These are phyloP conservation scores for Hibiscus trionum DNA, from an alignment of 345 rosid genomes.

Conservation along the genomic window DNA sequence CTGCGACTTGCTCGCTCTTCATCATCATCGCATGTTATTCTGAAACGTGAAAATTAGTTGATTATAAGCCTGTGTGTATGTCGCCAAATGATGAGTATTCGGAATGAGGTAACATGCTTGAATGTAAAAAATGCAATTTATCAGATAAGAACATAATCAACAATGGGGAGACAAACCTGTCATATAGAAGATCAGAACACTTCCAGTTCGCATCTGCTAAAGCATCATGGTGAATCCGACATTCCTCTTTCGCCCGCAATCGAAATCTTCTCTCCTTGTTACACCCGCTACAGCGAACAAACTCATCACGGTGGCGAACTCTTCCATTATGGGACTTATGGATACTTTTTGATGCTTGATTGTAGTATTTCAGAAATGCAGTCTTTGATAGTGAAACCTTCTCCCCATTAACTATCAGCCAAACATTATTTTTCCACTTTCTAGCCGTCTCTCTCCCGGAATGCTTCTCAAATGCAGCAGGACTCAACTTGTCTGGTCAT, in stretches of 20 bases:
- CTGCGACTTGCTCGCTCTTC: background rate
- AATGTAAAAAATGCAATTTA: background rate
- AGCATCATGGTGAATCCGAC: constrained; percentile 81
- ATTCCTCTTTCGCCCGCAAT: constrained; percentile 64
- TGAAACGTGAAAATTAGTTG: background rate
- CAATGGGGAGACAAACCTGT: constrained; percentile 43
- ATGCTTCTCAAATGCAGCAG: constrained; percentile 99
- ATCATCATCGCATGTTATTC: background rate
- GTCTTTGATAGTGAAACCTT: constrained; percentile 92
- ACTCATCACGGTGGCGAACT: constrained; percentile 78
- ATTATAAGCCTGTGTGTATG: background rate
- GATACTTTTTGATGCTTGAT: constrained; percentile 52
- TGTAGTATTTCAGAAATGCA: constrained; percentile 76
- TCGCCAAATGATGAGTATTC: background rate
- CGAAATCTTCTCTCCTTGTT: constrained; percentile 84
- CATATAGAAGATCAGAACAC: constrained; percentile 63
- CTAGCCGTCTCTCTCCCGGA: constrained; percentile 98
- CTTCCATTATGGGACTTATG: constrained; percentile 56
- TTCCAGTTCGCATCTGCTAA: constrained; percentile 65
- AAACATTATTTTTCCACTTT: constrained; percentile 97
- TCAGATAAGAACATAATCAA: background rate
- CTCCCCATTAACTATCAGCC: constrained; percentile 86
- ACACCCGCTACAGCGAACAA: constrained; percentile 64
- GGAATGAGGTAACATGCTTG: background rate
- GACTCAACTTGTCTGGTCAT: constrained; percentile 74